These are phyloP conservation scores for Inosperma sp. DNA, from an alignment of 768 basidiomycete species.

Conservation along the genomic window DNA sequence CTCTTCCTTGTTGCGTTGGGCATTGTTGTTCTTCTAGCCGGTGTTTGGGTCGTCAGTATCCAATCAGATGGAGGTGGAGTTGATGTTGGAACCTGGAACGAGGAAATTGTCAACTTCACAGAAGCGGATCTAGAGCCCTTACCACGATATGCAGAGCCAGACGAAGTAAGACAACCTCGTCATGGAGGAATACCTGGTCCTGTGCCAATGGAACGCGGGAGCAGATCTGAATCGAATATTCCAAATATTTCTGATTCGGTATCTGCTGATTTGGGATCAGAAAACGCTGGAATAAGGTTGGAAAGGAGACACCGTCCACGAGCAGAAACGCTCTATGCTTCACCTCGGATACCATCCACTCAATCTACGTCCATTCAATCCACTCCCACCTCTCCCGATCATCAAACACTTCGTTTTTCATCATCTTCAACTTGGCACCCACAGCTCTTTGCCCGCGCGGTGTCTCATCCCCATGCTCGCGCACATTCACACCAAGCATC, in stretches of 20 bases:
- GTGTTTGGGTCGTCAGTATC: slow-evolving; percentile 88
- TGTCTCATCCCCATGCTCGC: slow-evolving; percentile 1
- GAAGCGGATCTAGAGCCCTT: slow-evolving; percentile 26
- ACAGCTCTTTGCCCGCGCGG: background rate
- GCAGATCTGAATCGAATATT: slow-evolving; percentile 29
- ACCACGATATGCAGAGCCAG: slow-evolving; percentile 21
- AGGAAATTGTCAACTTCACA: slow-evolving; percentile 37
- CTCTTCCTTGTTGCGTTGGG: slow-evolving; percentile 74
- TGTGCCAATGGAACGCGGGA: slow-evolving; percentile 30
- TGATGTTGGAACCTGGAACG: slow-evolving; percentile 45
- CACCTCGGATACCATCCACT: slow-evolving; percentile 1
- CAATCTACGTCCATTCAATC: slow-evolving; percentile 4
- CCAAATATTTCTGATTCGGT: slow-evolving; percentile 10
- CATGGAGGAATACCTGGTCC: slow-evolving; percentile 18
- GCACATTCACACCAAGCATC: no score
- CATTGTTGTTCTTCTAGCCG: slow-evolving; percentile 70
- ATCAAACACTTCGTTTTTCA: background rate
- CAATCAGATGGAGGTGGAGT: slow-evolving; percentile 54
- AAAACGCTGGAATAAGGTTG: background rate
- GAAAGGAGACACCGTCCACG: background rate
- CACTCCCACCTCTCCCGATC: slow-evolving; percentile 1
- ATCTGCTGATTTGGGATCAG: background rate
- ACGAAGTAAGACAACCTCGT: slow-evolving; percentile 7
- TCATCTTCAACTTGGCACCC: slow-evolving; percentile 3
- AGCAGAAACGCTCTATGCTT: slow-evolving; percentile 1